Base-by-base conservation (phyloP, 495 filamentous ascomycete genomes). In the Diplogelasinospora grovesii region DNA sequence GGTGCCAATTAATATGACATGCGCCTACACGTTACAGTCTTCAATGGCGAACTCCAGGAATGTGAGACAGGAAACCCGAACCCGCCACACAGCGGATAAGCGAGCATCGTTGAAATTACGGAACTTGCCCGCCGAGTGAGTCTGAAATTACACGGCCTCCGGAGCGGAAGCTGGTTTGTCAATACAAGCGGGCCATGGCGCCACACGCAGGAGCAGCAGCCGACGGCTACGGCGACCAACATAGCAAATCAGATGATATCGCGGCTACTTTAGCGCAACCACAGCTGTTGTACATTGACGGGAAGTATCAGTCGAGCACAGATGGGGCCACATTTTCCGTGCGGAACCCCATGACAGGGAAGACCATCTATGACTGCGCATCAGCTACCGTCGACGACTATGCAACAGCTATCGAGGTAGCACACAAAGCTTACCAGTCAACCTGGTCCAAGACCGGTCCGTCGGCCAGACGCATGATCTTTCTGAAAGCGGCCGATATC, bases 401-500 rank as follows among this genome's bases (percentile, higher is more conserved):
- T 41, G 59, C 65, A 21, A 41, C 56, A 18, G 82, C 82, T 22
- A 65, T 84, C 30, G 63, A 72, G 22, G 65, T 73, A 4, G 83
- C 85, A 0, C 53, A 79, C 27, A 65, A 61, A 3, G 84, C 85
- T 4, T 82, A 82, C 54, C 71, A 71, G 20, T 54, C 69, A 24
- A n/a, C n/a, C n/a, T 89, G 85, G 85, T 65, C 67, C 21, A 65
- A 71, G 30, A 74, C 70, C 1, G 73, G 71, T 38, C 73, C 81
- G 6, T 64, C 66, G 25, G 57, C 67, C 8, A 77, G 81, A 36
- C 73, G 82, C 23, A 66, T 77, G 25, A 79, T 89, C 47, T 63
- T 90, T 32, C 54, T 79, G n/a, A 75, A 74, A 41, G 79, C 81
- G 9, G 78, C 82, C 9, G 75, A 80, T 8, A 71, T 87, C 36